A percentile compares a stretch with the other conserved stretches of the same genome.
Evolutionary conservation across 2,329 filamentous ascomycete species (phyloP).

Genomic region (Ophiosphaerella korrae): DNA sequence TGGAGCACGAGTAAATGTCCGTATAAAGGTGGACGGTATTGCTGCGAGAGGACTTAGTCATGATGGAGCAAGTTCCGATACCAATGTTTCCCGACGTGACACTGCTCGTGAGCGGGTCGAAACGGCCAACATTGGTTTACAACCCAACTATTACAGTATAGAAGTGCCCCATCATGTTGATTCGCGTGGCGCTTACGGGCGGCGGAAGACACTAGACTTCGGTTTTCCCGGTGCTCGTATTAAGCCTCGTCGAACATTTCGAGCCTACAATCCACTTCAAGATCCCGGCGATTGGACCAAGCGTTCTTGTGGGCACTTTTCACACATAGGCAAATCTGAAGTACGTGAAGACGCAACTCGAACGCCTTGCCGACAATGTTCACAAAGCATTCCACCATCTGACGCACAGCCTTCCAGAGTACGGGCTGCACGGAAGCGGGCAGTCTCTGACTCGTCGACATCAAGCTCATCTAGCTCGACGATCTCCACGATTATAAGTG

Average conservation of each 20-base stretch:
- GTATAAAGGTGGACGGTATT: conserved; percentile 11
- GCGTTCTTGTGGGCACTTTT: conserved; percentile 38
- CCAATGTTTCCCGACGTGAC: conserved; percentile 15
- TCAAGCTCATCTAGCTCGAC: conserved; percentile 12
- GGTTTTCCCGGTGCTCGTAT: conserved; percentile 41
- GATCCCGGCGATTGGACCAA: conserved; percentile 34
- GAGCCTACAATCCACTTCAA: conserved; percentile 17
- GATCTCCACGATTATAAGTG: background rate
- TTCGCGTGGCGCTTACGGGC: conserved; percentile 36
- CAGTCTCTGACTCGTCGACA: conserved; percentile 18
- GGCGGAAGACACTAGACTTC: conserved; percentile 40
- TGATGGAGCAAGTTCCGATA: conserved; percentile 26
- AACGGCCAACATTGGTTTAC: conserved; percentile 14
- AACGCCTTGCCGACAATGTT: conserved; percentile 26
- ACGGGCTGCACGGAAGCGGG: conserved; percentile 10
- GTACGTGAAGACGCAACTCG: conserved; percentile 17
- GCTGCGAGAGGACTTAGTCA: conserved; percentile 25
- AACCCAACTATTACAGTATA: conserved; percentile 19
- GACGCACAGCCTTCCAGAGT: conserved; percentile 4
- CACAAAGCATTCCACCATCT: conserved; percentile 13
- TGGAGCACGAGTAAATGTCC: conserved; percentile 10
- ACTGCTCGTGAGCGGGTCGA: conserved; percentile 7
- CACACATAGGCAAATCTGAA: conserved; percentile 19
- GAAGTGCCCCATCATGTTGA: conserved; percentile 35
- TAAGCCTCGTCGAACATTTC: conserved; percentile 20